Base-by-base conservation (phyloP, 306 rosid genomes). In the Quillaja saponaria region DNA sequence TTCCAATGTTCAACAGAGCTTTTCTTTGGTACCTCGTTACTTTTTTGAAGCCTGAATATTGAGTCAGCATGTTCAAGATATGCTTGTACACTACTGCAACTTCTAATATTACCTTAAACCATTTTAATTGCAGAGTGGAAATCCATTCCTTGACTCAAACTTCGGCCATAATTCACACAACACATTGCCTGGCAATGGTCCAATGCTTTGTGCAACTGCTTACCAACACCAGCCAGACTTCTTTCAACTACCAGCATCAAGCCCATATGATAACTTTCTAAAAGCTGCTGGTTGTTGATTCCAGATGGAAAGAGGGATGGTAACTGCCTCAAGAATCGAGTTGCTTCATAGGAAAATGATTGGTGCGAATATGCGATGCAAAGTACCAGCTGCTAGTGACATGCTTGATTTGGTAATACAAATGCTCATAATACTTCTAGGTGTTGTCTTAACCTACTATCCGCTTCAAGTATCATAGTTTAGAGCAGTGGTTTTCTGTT, bases 251-350 rank as follows among this genome's bases (percentile, higher is more conserved):
- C 97, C 90, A 47, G 76, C 81, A 31, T 69, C 95, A 9, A 81
- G 83, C 66, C 96, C 96, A 1, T 86, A 86, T 60, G 95, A 90
- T 70, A 82, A 80, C 76, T 84, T 90, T 69, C 58, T 86, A 67
- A 90, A 84, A 81, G 97, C 95, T 5, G 90, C 87, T 13, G 91
- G 91, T 31, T 90, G 97, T 57, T 90, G 63, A 84, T 76, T 71
- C 57, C 6, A 13, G 67, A 42, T n/a, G 10, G 55, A 46, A 45
- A 21, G 35, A 56, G 49, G 28, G 54, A 53, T 39, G 66, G 53
- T 39, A 59, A 42, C 46, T 4, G 31, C 47, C 35, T 39, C 55
- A 31, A 47, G 25, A 10, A 34, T 45, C 46, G 49, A 67, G 51
- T 62, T 61, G 49, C 58, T 47, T 67, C 15, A 7, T 64, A 56